Conservation (phyloP, 768 basidiomycete species). For the Exidia glandulosa region DNA sequence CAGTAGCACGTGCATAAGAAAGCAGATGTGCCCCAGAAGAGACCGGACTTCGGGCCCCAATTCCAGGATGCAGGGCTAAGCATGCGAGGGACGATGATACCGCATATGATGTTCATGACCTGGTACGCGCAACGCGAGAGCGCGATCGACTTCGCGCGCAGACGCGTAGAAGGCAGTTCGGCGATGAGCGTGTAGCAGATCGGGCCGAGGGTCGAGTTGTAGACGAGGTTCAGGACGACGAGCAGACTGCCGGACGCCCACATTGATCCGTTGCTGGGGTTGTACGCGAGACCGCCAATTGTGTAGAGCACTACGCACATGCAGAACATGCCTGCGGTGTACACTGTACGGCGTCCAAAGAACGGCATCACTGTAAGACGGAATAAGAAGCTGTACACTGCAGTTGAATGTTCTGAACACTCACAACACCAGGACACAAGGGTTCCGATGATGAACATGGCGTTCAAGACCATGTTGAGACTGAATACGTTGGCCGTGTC, state of each 20-base stretch:
- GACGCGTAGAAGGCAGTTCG: slow-evolving; percentile 20
- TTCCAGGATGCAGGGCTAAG: background rate
- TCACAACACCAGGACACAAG: slow-evolving; percentile 20
- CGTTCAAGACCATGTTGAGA: slow-evolving; percentile 13
- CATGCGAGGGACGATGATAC: slow-evolving; percentile 8
- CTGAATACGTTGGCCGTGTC: slow-evolving; percentile 8
- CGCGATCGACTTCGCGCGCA: slow-evolving; percentile 22
- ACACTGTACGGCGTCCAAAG: slow-evolving; percentile 24
- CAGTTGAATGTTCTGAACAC: background rate
- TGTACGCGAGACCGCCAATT: slow-evolving; percentile 10
- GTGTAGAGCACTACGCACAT: slow-evolving; percentile 17
- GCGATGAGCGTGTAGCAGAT: slow-evolving; percentile 18
- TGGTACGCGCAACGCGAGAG: slow-evolving; percentile 12
- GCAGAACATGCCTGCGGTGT: slow-evolving; percentile 18
- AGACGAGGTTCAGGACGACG: slow-evolving; percentile 20
- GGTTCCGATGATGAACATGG: slow-evolving; percentile 21
- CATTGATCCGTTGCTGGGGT: slow-evolving; percentile 2
- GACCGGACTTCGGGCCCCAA: slow-evolving; percentile 12
- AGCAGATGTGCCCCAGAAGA: slow-evolving; percentile 14
- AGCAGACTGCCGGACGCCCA: slow-evolving; percentile 22
- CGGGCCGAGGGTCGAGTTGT: slow-evolving; percentile 20
- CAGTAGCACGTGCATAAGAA: slow-evolving; percentile 8
- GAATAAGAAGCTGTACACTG: background rate
- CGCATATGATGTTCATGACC: slow-evolving; percentile 10
- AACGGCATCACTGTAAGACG: slow-evolving; percentile 8